Percentiles rank a stretch among this genome's conserved stretches.
These are phyloP conservation scores for Leccinum aurantiacum DNA, from an alignment of 768 basidiomycete species.

Conservation along the genomic window DNA sequence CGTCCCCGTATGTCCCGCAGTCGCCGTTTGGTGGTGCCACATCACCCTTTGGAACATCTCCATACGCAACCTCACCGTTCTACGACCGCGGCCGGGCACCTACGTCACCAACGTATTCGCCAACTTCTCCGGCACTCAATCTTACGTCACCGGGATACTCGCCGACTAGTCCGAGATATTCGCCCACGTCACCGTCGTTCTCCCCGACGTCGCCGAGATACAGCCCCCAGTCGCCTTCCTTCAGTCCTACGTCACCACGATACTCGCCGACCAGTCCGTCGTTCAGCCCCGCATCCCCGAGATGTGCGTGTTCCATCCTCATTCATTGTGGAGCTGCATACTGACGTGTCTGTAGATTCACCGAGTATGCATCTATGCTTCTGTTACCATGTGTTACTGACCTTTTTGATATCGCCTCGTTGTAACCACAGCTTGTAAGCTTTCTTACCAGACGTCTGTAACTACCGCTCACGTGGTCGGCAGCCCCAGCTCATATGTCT, in stretches of 20 bases:
- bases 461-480: slow-evolving; percentile 10
- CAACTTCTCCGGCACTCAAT: slow-evolving; percentile 81
- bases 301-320: slow-evolving; percentile 53
- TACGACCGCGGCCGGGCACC: slow-evolving; percentile 62
- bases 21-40: slow-evolving; percentile 83
- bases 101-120: slow-evolving; percentile 85
- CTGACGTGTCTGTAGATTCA: slow-evolving; percentile 52
- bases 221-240: slow-evolving; percentile 88
- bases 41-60: slow-evolving; percentile 79
- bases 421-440: slow-evolving; percentile 59
- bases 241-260: slow-evolving; percentile 85
- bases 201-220: slow-evolving; percentile 84
- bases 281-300: slow-evolving; percentile 91
- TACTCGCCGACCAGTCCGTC: slow-evolving; percentile 90
- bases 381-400: slow-evolving; percentile 25
- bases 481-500: slow-evolving; percentile 80
- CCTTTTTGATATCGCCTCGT: slow-evolving; percentile 1
- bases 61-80: slow-evolving; percentile 84
- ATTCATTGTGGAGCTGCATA: background rate
- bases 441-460: background rate
- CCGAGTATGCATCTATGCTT: slow-evolving; percentile 58
- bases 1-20: slow-evolving; percentile 85
- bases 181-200: slow-evolving; percentile 81
- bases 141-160: slow-evolving; percentile 74
- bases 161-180: slow-evolving; percentile 77